Evolutionary conservation across 164 flowering plant species (phyloP).

Genomic region (Vitis rupestris): DNA sequence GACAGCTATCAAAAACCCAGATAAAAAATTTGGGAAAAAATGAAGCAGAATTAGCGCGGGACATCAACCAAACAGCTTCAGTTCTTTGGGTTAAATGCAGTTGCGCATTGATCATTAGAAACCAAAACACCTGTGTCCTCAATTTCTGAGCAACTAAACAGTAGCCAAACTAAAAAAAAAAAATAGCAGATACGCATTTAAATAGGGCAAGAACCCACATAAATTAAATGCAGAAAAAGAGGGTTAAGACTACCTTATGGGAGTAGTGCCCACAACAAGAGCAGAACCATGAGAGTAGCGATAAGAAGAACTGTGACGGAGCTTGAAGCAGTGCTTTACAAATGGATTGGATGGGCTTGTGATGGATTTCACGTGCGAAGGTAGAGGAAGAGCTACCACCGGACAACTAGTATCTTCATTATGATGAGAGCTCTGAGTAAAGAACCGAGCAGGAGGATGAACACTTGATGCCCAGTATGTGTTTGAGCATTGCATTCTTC

Average conservation of each 20-base stretch:
- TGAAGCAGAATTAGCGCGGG: too few species aligned
- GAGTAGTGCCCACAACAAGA: constrained; percentile 84
- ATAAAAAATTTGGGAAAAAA: not conserved
- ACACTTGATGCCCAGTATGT: constrained; percentile 9
- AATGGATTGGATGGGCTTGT: constrained; percentile 83
- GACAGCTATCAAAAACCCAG: not conserved
- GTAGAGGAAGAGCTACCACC: constrained; percentile 17
- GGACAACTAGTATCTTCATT: not conserved
- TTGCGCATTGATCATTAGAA: too few species aligned
- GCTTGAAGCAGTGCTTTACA: constrained; percentile 88
- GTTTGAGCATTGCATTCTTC: constrained; percentile 25
- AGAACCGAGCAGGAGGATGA: constrained; percentile 4
- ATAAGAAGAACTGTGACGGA: constrained; percentile 76
- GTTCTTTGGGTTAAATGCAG: too few species aligned
- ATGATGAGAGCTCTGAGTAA: not conserved
- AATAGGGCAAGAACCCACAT: too few species aligned
- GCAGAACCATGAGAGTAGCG: constrained; percentile 72
- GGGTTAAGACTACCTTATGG: constrained; percentile 52
- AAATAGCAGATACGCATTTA: too few species aligned
- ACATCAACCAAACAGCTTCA: too few species aligned
- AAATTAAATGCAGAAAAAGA: not conserved
- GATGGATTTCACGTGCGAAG: constrained; percentile 43
- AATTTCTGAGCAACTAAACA: too few species aligned
- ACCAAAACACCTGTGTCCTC: too few species aligned
- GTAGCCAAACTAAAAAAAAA: too few species aligned